Evolutionary conservation across 2,329 filamentous ascomycete species (phyloP).

Genomic region (Calonectria henricotiae): DNA sequence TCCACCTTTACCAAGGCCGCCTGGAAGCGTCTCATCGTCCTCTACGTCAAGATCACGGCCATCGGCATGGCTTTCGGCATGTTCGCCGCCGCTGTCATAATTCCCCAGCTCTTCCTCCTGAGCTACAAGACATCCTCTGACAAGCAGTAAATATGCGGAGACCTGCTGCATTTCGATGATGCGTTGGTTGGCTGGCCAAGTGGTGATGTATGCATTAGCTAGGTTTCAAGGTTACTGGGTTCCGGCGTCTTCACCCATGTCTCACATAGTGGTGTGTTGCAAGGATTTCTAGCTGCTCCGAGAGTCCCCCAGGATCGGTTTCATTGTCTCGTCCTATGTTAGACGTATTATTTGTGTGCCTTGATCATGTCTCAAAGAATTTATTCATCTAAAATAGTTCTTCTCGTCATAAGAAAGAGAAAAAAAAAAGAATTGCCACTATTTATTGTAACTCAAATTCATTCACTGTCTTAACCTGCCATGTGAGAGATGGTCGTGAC

Average conservation of each 20-base stretch:
- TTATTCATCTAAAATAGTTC: conserved; percentile 45
- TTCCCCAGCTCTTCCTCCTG: conserved; percentile 68
- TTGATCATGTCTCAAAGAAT: conserved; percentile 30
- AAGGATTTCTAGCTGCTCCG: background rate
- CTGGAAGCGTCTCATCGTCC: conserved; percentile 81
- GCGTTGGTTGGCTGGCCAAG: background rate
- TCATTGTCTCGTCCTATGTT: conserved; percentile 12
- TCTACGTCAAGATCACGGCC: conserved; percentile 81
- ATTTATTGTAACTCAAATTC: conserved; percentile 44
- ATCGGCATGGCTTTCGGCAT: conserved; percentile 68
- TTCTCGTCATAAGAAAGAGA: conserved; percentile 23
- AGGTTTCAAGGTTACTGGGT: background rate
- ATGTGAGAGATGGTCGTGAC: conserved; percentile 54
- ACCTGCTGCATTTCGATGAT: background rate
- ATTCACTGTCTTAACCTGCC: conserved; percentile 55
- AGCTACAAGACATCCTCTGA: conserved; percentile 29
- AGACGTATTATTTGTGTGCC: conserved; percentile 13
- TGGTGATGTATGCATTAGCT: background rate
- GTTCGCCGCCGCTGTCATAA: conserved; percentile 65
- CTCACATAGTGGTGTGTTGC: background rate
- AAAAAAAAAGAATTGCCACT: conserved; percentile 31
- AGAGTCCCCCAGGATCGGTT: conserved; percentile 8
- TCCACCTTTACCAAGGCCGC: conserved; percentile 81
- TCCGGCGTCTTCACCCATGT: background rate
- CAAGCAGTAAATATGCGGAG: conserved; percentile 8